Conservation (phyloP, 805 yeast genomes). For the Saccharomyces cerevisiae region DNA sequence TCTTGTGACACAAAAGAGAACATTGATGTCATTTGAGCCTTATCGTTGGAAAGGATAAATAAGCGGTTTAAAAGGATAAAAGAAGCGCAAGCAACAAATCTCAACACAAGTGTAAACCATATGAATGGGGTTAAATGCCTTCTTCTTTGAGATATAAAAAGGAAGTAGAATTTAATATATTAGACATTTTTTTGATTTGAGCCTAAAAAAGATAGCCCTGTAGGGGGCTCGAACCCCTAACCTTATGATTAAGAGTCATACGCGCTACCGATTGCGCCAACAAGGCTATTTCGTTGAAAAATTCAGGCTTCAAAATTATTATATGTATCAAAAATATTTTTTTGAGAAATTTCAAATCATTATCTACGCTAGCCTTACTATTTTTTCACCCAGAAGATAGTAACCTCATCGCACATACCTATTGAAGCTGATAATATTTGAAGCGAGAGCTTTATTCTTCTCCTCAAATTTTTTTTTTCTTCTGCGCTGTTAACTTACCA, state of each 20-base stretch:
- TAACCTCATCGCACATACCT: not conserved
- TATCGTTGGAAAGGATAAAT: not conserved
- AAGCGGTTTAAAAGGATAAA: too few species aligned
- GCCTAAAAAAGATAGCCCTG: not conserved
- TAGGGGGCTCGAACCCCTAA: not conserved
- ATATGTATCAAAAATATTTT: too few species aligned
- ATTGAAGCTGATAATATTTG: not conserved
- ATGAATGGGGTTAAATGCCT: too few species aligned
- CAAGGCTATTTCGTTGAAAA: not conserved
- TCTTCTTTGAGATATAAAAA: too few species aligned
- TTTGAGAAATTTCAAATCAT: too few species aligned
- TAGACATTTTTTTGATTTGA: not conserved
- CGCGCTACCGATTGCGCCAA: not conserved
- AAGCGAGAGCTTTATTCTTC: not conserved
- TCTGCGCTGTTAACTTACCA: not conserved
- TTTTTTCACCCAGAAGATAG: not conserved
- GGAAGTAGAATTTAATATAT: too few species aligned
- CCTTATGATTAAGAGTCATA: not conserved
- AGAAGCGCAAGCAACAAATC: too few species aligned
- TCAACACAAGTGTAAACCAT: too few species aligned
- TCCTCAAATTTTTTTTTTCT: not conserved
- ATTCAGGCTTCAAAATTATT: not conserved
- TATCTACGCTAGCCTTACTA: not conserved
- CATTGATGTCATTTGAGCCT: not conserved
- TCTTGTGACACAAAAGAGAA: not conserved